Percentiles rank a stretch among this genome's conserved stretches.
Evolutionary conservation across 2,329 filamentous ascomycete genomes (phyloP).

Genomic region (Grosmannia serpens): DNA sequence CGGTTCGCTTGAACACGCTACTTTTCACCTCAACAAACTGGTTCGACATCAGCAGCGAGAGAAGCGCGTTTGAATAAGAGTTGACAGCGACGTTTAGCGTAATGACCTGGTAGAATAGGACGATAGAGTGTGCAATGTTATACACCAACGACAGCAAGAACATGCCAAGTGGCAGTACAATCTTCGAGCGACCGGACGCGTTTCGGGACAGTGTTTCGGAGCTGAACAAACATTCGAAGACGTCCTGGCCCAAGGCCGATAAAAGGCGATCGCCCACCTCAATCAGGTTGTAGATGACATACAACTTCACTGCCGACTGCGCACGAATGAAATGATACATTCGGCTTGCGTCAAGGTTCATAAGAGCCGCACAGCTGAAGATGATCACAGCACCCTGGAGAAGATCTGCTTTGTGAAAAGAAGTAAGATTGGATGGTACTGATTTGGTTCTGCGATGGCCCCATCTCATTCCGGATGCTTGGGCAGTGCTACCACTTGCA

Average conservation of each 20-base stretch:
- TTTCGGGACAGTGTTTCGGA: slow-evolving; percentile 84
- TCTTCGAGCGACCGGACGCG: slow-evolving; percentile 78
- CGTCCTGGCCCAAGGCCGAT: slow-evolving; percentile 86
- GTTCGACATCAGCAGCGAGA: slow-evolving; percentile 88
- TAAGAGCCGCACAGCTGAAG: slow-evolving; percentile 70
- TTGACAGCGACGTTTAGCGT: slow-evolving; percentile 97
- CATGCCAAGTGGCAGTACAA: slow-evolving; percentile 80
- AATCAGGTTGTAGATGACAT: slow-evolving; percentile 96
- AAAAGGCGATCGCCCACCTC: slow-evolving; percentile 86
- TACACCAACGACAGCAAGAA: slow-evolving; percentile 80
- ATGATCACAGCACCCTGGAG: slow-evolving; percentile 84
- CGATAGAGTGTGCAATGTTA: slow-evolving; percentile 76
- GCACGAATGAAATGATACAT: slow-evolving; percentile 98
- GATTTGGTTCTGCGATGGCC: slow-evolving; percentile 60
- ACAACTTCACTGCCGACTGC: slow-evolving; percentile 93
- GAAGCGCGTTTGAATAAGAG: slow-evolving; percentile 89
- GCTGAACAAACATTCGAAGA: slow-evolving; percentile 91
- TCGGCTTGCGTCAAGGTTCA: slow-evolving; percentile 85
- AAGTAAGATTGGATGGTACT: slow-evolving; percentile 69
- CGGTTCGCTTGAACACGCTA: slow-evolving; percentile 96
- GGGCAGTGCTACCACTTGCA: background rate
- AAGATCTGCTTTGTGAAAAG: slow-evolving; percentile 90
- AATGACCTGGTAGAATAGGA: slow-evolving; percentile 94
- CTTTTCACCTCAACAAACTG: slow-evolving; percentile 99
- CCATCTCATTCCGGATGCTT: background rate